A percentile compares a stretch with the other conserved stretches of the same genome.
Evolutionary conservation across 139 green algal species (phyloP).

Genomic region (Coelastrella sp.): DNA sequence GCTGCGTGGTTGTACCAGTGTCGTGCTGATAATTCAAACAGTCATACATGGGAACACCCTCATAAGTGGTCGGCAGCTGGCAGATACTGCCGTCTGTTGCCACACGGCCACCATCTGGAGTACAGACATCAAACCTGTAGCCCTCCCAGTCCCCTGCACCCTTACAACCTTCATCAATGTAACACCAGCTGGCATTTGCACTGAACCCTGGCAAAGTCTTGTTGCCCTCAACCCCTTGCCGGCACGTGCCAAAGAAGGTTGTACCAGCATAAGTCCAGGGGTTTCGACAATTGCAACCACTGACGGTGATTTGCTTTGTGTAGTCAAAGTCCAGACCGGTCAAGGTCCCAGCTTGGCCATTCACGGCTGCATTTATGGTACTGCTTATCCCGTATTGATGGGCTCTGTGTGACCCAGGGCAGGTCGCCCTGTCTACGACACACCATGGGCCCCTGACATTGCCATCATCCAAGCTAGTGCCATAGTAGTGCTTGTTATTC

Average conservation of each 20-base stretch:
- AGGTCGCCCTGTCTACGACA: slow-evolving; percentile 45
- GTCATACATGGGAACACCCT: slow-evolving; percentile 43
- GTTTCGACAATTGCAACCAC: slow-evolving; percentile 52
- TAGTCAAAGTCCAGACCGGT: slow-evolving; percentile 49
- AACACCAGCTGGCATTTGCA: not conserved
- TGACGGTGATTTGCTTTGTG: slow-evolving; percentile 36
- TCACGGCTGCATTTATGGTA: slow-evolving; percentile 5
- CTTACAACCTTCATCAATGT: slow-evolving; percentile 36
- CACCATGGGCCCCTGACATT: slow-evolving; percentile 48
- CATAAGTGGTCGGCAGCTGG: slow-evolving; percentile 24
- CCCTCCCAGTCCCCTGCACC: slow-evolving; percentile 6
- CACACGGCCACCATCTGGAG: slow-evolving; percentile 2
- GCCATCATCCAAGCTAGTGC: slow-evolving; percentile 19
- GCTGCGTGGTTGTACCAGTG: not conserved
- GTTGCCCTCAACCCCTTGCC: not conserved
- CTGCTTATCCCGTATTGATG: slow-evolving; percentile 39
- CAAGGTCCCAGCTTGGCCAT: not conserved
- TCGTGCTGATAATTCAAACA: slow-evolving; percentile 46
- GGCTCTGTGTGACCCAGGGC: slow-evolving; percentile 41
- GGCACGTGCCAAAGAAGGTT: slow-evolving; percentile 48
- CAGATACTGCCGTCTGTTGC: slow-evolving; percentile 13
- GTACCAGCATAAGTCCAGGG: slow-evolving; percentile 48
- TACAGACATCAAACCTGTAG: slow-evolving; percentile 33
- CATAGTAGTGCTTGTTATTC: slow-evolving; percentile 36
- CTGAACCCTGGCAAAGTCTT: not conserved